Conservation (phyloP, 306 rosid genomes). For the Geum urbanum region DNA sequence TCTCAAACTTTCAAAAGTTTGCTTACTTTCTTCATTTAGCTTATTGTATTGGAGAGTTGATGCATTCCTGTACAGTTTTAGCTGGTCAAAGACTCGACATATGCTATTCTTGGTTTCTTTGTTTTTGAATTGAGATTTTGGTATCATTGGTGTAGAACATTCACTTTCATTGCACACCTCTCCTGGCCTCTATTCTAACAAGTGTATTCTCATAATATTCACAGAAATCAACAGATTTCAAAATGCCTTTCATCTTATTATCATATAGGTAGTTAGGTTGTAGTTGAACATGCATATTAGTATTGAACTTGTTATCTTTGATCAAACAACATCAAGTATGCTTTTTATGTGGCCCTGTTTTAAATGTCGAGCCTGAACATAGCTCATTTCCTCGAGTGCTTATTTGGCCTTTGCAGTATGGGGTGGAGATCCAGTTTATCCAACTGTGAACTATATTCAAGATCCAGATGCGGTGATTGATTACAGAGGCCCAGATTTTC, state of each 20-base stretch:
- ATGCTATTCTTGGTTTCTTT: background rate
- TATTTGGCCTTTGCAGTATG: slow-evolving; percentile 65
- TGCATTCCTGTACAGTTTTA: background rate
- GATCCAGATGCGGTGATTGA: slow-evolving; percentile 82
- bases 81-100: too few relatives aligned
- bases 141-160: background rate
- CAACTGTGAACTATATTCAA: slow-evolving; percentile 91
- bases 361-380: background rate
- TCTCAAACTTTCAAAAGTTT: background rate
- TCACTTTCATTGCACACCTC: slow-evolving; percentile 5
- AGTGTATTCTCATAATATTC: too few relatives aligned
- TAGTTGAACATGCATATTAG: too few relatives aligned
- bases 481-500: slow-evolving; percentile 87
- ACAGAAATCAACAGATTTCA: too few relatives aligned
- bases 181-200: background rate
- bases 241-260: too few relatives aligned
- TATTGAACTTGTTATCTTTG: too few relatives aligned
- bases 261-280: too few relatives aligned
- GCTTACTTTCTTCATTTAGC: background rate
- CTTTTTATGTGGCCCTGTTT: background rate
- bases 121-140: background rate
- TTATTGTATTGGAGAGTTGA: background rate
- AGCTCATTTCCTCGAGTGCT: slow-evolving; percentile 4
- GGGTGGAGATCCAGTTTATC: slow-evolving; percentile 99
- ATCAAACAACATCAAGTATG: too few relatives aligned